Base-by-base conservation (phyloP, 2,329 filamentous ascomycete genomes). In the Neofusicoccum parvum region DNA sequence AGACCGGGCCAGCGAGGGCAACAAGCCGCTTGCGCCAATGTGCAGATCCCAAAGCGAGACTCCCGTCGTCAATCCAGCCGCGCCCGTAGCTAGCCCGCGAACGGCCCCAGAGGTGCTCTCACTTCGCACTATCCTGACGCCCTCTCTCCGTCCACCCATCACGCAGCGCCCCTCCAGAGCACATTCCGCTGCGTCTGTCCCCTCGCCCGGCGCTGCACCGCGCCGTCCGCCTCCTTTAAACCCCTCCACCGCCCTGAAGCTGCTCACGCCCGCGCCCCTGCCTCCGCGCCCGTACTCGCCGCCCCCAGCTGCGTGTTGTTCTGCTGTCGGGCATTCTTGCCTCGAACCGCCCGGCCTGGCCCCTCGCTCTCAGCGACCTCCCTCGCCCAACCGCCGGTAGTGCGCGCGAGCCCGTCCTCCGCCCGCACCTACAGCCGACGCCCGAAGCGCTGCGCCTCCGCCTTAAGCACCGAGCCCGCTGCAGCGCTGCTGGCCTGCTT, bases 291-390 rank as follows among this genome's bases (percentile, higher is more conserved):
- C 41, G 14, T 15, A 14, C 50, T 60, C 56, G 56, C 17, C 14
- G 37, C 41, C 53, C 27, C 12, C n/a, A 14, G 41, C 36, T 60
- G 56, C 43, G 41, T 48, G 41, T 37, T 48, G 27, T 54, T 34
- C 49, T 39, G 50, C 50, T 34, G 50, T 60, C 56, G 56, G 56
- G 56, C 56, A 60, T 60, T 60, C 56, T 43, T 60, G 34, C 34
- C 49, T 59, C 39, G 39, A 32, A 34, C 39, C n/a, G 39, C 41
- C 56, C 41, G 56, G 56, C 56, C 56, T 60, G 56, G 56, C 56
- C 56, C 56, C 43, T 32, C 27, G 27, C 27, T 32, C 27, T 60
- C 56, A 46, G 11, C 48, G 20, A 37, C 41, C 56, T 48, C 56
- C 56, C 43, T 60, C 43, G 56, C 50, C 50, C 50, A 60, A 46